Evolutionary conservation across 495 filamentous ascomycete genomes (phyloP), one percentile per base, ranked within the genome.

Genomic region (Penicillium arizonense): DNA sequence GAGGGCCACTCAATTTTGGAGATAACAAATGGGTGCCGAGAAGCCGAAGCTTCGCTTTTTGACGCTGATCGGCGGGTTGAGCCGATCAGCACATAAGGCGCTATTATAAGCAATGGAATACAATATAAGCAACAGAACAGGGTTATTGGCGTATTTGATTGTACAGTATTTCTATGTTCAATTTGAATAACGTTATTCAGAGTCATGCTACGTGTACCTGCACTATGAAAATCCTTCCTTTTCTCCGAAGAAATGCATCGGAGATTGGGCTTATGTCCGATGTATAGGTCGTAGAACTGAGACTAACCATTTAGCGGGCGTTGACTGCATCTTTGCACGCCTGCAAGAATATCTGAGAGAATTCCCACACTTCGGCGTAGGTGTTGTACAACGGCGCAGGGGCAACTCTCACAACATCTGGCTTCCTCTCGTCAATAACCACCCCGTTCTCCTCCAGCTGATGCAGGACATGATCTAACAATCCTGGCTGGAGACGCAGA

Each of bases 381-480:
- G 77, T 84, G 69, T 96, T 97, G 68, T 96, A 98, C 47, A 97
- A 62, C 32, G 94, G 92, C 28, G 89, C 86, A 2, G 94, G 95
- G 14, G 93, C 91, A n/a, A 97, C 88, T 6, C 94, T 77, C 28
- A 98, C 81, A 23, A 98, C 95, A 68, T 96, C 85, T 18, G 94
- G 94, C 63, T 83, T 85, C 55, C 94, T 75, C 74, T 97, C 90
- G 64, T 98, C 94, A 32, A 95, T 83, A 20, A 98, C 81, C 9
- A 96, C 82, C 3, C 83, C 85, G 11, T 80, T 69, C 37, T 80
- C 76, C 60, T 95, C 84, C 32, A 98, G 62, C 44, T 72, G 72
- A 47, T 82, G 70, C 74, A 92, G 82, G 1, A 96, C 83, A 3
- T 59, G 52, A 50, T 89, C 86, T 38, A 97, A 74, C 43, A 96